A percentile compares a stretch with the other conserved stretches of the same genome.
Evolutionary conservation across 495 filamentous ascomycete genomes (phyloP).

Genomic region (Elaphomyces granulatus): DNA sequence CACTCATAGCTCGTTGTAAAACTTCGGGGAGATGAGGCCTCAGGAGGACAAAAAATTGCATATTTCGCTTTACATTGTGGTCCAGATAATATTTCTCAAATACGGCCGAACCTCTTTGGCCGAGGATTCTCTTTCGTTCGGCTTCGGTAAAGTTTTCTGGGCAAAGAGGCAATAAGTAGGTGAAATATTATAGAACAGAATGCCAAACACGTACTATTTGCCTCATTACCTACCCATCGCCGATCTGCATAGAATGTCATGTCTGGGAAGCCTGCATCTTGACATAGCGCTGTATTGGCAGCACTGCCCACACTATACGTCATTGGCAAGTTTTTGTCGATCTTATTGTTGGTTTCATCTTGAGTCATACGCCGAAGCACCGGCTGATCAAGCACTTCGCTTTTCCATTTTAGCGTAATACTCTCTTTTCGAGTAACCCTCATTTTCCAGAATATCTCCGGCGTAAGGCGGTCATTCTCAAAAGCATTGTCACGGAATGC

Average conservation of each 20-base stretch:
- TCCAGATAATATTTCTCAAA: conserved; percentile 21
- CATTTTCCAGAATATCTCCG: conserved; percentile 16
- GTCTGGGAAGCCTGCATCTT: conserved; percentile 12
- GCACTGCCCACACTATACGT: conserved; percentile 2
- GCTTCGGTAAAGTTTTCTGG: conserved; percentile 19
- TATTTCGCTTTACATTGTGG: conserved; percentile 16
- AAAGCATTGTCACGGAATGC: conserved; percentile 18
- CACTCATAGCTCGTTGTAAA: conserved; percentile 9
- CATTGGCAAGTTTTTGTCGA: conserved; percentile 13
- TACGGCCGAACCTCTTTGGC: conserved; percentile 15
- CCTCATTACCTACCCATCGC: conserved; percentile 19
- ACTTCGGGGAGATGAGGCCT: conserved; percentile 12
- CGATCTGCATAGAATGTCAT: conserved; percentile 19
- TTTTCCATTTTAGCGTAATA: conserved; percentile 15
- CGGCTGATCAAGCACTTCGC: conserved; percentile 15
- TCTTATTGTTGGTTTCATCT: conserved; percentile 11
- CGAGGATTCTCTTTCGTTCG: conserved; percentile 18
- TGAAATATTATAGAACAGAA: too few relatives aligned
- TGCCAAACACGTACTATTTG: conserved; percentile 14
- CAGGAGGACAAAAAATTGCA: conserved; percentile 18
- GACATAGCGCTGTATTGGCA: neutral
- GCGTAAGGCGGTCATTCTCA: conserved; percentile 15
- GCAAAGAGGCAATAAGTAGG: too few relatives aligned
- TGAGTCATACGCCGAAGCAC: conserved; percentile 14
- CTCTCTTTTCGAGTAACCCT: conserved; percentile 12